These are phyloP conservation scores for Peronospora farinosa DNA, from an alignment of 352 stramenopile species.

Conservation along the genomic window DNA sequence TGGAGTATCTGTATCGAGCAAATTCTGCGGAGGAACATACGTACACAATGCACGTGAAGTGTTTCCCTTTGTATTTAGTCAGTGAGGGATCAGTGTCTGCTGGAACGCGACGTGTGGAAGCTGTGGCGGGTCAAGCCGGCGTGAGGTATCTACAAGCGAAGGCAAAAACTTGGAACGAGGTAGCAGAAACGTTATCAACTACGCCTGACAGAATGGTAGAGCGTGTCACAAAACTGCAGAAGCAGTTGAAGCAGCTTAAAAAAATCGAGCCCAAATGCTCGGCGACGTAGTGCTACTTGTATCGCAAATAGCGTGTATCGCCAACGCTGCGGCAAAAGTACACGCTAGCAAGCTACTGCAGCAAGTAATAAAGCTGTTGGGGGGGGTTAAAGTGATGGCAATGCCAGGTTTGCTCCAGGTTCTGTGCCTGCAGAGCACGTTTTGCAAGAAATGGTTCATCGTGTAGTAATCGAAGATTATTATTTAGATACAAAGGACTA, in stretches of 20 bases:
- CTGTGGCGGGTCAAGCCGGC: constrained; percentile 44
- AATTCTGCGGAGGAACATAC: constrained; percentile 81
- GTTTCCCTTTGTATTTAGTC: constrained; percentile 69
- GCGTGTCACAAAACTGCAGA: constrained; percentile 61
- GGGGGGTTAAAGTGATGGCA: constrained; percentile 61
- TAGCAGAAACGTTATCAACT: constrained; percentile 55
- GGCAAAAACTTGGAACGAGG: constrained; percentile 34
- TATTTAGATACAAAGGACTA: too few relatives aligned
- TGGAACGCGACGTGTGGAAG: constrained; percentile 70
- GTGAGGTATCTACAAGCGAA: constrained; percentile 57
- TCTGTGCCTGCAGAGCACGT: constrained; percentile 26
- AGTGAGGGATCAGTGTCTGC: constrained; percentile 74
- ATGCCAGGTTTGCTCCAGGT: constrained; percentile 55
- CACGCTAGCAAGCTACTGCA: too few relatives aligned
- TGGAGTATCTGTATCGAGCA: constrained; percentile 29
- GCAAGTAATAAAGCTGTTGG: constrained; percentile 41
- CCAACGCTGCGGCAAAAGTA: too few relatives aligned
- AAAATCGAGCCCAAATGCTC: constrained; percentile 45
- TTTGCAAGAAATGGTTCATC: constrained; percentile 5
- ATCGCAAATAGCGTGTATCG: too few relatives aligned
- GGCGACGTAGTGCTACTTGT: constrained; percentile 24
- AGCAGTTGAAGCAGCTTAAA: constrained; percentile 64
- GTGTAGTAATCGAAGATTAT: too few relatives aligned
- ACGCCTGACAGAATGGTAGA: constrained; percentile 54
- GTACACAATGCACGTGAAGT: constrained; percentile 38